These are phyloP conservation scores for Penicillium waksmanii DNA, from an alignment of 495 filamentous ascomycete genomes.

Conservation along the genomic window DNA sequence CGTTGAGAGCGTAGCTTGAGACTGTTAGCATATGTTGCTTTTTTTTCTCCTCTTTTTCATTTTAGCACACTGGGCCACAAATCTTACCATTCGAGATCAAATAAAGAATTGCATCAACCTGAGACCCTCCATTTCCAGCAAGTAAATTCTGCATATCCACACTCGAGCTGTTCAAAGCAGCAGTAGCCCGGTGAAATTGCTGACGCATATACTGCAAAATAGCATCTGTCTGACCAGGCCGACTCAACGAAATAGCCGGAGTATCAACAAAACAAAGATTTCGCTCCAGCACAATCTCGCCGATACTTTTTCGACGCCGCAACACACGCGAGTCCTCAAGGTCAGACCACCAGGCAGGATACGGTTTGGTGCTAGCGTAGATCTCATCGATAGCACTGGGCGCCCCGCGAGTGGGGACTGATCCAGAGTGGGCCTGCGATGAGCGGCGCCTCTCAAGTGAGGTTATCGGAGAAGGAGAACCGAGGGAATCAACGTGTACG, in stretches of 20 bases:
- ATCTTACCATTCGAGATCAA: slow-evolving; percentile 65
- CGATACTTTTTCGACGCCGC: slow-evolving; percentile 75
- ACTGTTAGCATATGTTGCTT: background rate
- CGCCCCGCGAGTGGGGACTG: slow-evolving; percentile 33
- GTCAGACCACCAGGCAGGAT: slow-evolving; percentile 95
- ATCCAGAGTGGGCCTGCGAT: slow-evolving; percentile 38
- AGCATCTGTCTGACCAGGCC: slow-evolving; percentile 66
- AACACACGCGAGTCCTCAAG: slow-evolving; percentile 73
- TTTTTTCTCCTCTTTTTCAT: no score
- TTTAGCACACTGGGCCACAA: no score
- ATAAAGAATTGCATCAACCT: slow-evolving; percentile 89
- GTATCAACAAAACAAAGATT: slow-evolving; percentile 97
- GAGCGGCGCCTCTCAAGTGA: slow-evolving; percentile 30
- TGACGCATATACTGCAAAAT: slow-evolving; percentile 77
- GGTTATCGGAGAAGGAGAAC: slow-evolving; percentile 57
- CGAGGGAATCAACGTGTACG: slow-evolving; percentile 90
- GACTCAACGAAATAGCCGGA: slow-evolving; percentile 70
- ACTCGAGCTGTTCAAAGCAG: slow-evolving; percentile 61
- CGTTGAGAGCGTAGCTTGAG: slow-evolving; percentile 66
- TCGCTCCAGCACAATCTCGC: slow-evolving; percentile 82
- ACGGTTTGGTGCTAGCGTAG: slow-evolving; percentile 89
- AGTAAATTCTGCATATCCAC: slow-evolving; percentile 79
- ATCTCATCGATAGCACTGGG: slow-evolving; percentile 69
- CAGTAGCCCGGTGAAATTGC: slow-evolving; percentile 67
- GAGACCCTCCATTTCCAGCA: slow-evolving; percentile 82